Evolutionary conservation across 495 filamentous ascomycete species (phyloP).

Genomic region (Penicillium nucicola): DNA sequence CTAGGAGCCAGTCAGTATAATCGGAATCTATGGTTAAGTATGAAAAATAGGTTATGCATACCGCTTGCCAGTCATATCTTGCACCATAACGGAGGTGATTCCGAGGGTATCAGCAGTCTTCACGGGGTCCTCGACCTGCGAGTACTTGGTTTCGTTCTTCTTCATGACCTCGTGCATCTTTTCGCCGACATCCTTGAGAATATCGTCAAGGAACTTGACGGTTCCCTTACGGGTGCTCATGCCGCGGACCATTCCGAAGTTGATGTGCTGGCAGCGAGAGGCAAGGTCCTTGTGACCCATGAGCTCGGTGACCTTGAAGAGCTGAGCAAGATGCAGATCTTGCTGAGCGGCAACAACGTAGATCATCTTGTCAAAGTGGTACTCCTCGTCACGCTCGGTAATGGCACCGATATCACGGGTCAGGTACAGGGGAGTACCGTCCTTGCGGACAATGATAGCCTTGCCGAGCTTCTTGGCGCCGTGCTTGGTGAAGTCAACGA

Average conservation of each 20-base stretch:
- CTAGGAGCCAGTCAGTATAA: conserved; percentile 30
- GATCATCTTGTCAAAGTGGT: conserved; percentile 72
- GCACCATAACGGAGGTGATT: conserved; percentile 69
- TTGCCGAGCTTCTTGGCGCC: conserved; percentile 64
- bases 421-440: conserved; percentile 67
- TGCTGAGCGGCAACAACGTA: conserved; percentile 71
- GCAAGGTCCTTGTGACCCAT: conserved; percentile 63
- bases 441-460: conserved; percentile 64
- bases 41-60: too few species aligned
- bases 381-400: conserved; percentile 58
- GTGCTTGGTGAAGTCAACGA: conserved; percentile 83
- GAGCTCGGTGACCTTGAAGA: conserved; percentile 68
- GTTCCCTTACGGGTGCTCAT: conserved; percentile 70
- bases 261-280: conserved; percentile 64
- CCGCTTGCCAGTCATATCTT: conserved; percentile 69
- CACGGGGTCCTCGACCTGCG: conserved; percentile 60
- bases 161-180: conserved; percentile 73
- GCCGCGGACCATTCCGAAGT: conserved; percentile 70
- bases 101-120: conserved; percentile 54
- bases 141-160: conserved; percentile 61
- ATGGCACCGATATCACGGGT: conserved; percentile 71
- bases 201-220: conserved; percentile 68
- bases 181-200: conserved; percentile 59
- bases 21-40: too few species aligned
- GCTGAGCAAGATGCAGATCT: conserved; percentile 67